Evolutionary conservation across 768 basidiomycete genomes (phyloP), one percentile per base, ranked within the genome.

Genomic region (Pisolithus sp.): DNA sequence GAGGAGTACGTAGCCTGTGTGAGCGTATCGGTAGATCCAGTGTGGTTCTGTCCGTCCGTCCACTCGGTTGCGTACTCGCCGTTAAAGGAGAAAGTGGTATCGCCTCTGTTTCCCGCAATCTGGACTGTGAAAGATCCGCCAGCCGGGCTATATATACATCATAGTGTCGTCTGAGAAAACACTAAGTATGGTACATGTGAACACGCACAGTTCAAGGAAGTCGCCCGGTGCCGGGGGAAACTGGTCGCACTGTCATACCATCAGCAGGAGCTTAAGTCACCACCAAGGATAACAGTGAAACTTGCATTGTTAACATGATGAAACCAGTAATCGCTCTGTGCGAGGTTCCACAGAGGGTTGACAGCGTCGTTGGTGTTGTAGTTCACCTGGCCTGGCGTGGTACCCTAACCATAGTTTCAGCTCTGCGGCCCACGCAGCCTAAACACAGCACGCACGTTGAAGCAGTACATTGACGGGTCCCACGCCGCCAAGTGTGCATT

Each of bases 71-170:
- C 54, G 52, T 69, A 66, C 34, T 62, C 38, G 5, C 76, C 75
- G 48, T 63, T 56, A 58, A 72, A 76, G 1, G 76, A 73, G 10
- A 76, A 64, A 5, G 69, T 57, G n/a, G 78, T 81, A 53, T 71
- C 66, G 31, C 72, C 79, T 9, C 74, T 74, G 61, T 81, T 79
- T 8, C 71, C 67, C 5, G 75, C 73, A 20, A 80, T 68, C 59
- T 80, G 77, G 20, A 79, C 72, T 1, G 68, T 71, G 59, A 80
- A 79, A 36, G 67, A 63, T 36, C 68, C 65, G 34, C 77, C 78
- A 5, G 76, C 79, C 6, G 78, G 79, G 7, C 78, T 78, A 28
- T 21, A 44, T 78, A 28, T 21, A 44, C 10, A 23, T 41, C 40
- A 24, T 26, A 23, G 23, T 5, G 53, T n/a, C n/a, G n/a, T n/a